Base-by-base conservation (phyloP, 2,329 filamentous ascomycete species). In the Lasiodiplodia sp. region DNA sequence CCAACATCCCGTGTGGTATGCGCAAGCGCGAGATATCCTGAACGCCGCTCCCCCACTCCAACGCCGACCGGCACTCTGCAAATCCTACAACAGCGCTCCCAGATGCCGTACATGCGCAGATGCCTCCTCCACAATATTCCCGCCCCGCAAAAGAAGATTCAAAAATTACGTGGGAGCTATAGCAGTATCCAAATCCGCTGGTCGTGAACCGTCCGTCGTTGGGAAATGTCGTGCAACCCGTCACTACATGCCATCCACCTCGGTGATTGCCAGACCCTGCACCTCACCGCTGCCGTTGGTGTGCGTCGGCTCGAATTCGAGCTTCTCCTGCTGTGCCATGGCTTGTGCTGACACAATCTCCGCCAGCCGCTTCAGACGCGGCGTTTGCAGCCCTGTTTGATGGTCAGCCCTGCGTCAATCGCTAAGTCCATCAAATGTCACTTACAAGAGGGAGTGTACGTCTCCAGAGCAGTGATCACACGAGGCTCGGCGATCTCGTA, bases 401-500 rank as follows among this genome's bases (percentile, higher is more conserved):
- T 14, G 12, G 34, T 67, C 18, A 66, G 63, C 34, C 2, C 5
- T 10, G 28, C 6, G 4, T 25, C 1, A 7, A 2, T 58, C 16
- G 12, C n/a, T 3, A 1, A 10, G 7, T 28, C 11, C 6, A 4
- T 18, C 6, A 1, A 6, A 14, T 7, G n/a, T n/a, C 68, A 86
- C 92, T 87, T 86, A 96, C 95, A 99, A 73, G 94, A 97, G 71
- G 96, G 96, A 63, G 96, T 98, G 79, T 99, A 99, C 16, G 96
- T 99, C 84, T 99, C 96, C 72, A 99, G 84, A 66, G 96, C 96
- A 3, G 94, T 97, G 76, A 99, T 99, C 66, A 93, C 92, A 78
- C 96, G 89, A 34, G 96, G 96, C 81, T 99, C 96, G 16, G 96
- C 96, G 80, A 99, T 99, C 81, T 98, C 96, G 77, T 99, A 99